Evolutionary conservation across 2,329 filamentous ascomycete genomes (phyloP).

Genomic region (Neonectria punicea): DNA sequence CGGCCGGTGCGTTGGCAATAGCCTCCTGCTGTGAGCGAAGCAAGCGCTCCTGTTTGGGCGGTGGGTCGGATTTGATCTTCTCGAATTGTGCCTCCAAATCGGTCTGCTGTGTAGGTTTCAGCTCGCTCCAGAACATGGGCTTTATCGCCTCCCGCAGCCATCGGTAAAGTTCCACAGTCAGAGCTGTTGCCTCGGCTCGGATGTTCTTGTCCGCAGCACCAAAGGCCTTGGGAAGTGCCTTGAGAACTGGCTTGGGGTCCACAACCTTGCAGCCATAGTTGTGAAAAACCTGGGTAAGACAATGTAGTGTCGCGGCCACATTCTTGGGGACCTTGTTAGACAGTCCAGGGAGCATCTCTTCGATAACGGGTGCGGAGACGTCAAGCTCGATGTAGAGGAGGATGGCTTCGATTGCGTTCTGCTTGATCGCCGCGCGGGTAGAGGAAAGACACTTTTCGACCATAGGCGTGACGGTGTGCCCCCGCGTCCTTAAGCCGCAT

Average conservation of each 20-base stretch:
- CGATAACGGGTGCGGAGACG: constrained; percentile 83
- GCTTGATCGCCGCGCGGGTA: constrained; percentile 87
- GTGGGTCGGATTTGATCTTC: constrained; percentile 85
- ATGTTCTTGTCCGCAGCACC: constrained; percentile 99
- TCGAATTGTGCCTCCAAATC: constrained; percentile 96
- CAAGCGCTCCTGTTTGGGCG: constrained; percentile 90
- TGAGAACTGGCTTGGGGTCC: constrained; percentile 92
- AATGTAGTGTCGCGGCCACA: constrained; percentile 75
- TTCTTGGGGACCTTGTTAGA: constrained; percentile 93
- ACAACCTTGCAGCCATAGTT: constrained; percentile 95
- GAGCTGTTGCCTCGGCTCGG: constrained; percentile 88
- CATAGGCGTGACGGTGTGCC: constrained; percentile 78
- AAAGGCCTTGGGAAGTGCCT: constrained; percentile 88
- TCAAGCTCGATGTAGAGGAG: constrained; percentile 92
- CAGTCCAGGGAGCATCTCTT: constrained; percentile 86
- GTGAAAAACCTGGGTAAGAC: constrained; percentile 86
- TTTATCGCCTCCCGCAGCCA: constrained; percentile 99
- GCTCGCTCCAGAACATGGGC: constrained; percentile 93
- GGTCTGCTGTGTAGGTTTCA: constrained; percentile 94
- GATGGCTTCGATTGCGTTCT: constrained; percentile 85
- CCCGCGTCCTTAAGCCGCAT: constrained; percentile 80
- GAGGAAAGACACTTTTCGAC: constrained; percentile 92
- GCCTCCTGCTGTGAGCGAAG: constrained; percentile 90
- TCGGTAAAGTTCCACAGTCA: constrained; percentile 94
- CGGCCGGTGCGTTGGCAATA: constrained; percentile 72